Evolutionary conservation across 176 grass and related monocot species (phyloP).

Genomic region (Ensete glaucum): DNA sequence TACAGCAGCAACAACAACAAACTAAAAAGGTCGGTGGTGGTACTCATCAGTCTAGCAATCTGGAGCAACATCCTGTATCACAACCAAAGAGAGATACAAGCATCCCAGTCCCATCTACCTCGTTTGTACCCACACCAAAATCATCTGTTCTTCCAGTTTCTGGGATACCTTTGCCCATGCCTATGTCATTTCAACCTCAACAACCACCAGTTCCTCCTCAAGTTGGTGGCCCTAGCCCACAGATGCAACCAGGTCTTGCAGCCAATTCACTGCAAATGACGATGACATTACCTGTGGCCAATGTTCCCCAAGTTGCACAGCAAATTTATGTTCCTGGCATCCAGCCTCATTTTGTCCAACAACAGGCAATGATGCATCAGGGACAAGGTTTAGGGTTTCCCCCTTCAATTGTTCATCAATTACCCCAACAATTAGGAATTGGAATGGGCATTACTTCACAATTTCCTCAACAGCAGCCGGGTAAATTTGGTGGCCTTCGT

Average conservation of each 20-base stretch:
- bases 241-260: slow-evolving; percentile 38
- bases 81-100: slow-evolving; percentile 7
- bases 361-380: slow-evolving; percentile 55
- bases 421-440: slow-evolving; percentile 54
- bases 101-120: slow-evolving; percentile 1
- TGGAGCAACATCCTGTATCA: slow-evolving; percentile 1
- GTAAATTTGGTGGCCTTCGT: slow-evolving; percentile 33
- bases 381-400: slow-evolving; percentile 48
- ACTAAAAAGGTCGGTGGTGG: neutral
- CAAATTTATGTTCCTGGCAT: slow-evolving; percentile 57
- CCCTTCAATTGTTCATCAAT: slow-evolving; percentile 32
- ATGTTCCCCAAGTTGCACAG: slow-evolving; percentile 43
- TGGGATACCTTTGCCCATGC: slow-evolving; percentile 10
- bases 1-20: slow-evolving; percentile 37
- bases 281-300: slow-evolving; percentile 49
- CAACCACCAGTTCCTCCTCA: slow-evolving; percentile 40
- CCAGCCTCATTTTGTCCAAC: slow-evolving; percentile 41
- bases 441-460: slow-evolving; percentile 33
- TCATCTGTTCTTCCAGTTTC: slow-evolving; percentile 12
- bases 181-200: slow-evolving; percentile 4
- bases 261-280: slow-evolving; percentile 70
- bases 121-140: slow-evolving; percentile 7
- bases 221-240: slow-evolving; percentile 35
- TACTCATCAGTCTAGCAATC: slow-evolving; percentile 31
- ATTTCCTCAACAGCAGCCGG: slow-evolving; percentile 39